A percentile compares a stretch with the other conserved stretches of the same genome.
Evolutionary conservation across 139 green algal genomes (phyloP).

Genomic region (Ettlia oleoabundans): DNA sequence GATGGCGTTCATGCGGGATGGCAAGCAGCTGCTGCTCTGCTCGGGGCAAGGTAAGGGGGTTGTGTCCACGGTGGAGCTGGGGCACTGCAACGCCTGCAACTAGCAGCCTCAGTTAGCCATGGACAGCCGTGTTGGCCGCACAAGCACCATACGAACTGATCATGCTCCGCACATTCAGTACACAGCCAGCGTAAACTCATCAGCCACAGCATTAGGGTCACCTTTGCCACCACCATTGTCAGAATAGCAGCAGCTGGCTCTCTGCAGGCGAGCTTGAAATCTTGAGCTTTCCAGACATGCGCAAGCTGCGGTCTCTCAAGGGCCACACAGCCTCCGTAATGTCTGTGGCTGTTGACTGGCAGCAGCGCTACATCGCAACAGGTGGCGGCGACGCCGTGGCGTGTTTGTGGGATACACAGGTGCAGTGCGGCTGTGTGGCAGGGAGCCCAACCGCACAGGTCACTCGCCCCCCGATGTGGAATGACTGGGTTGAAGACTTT

Average conservation of each 20-base stretch:
- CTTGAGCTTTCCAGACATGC: slow-evolving; percentile 33
- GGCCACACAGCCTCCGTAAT: slow-evolving; percentile 39
- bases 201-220: too few relatives aligned
- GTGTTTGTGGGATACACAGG: slow-evolving; percentile 41
- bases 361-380: slow-evolving; percentile 38
- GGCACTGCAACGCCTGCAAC: not conserved
- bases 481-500: too few relatives aligned
- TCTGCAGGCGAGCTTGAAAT: slow-evolving; percentile 33
- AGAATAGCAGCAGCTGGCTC: too few relatives aligned
- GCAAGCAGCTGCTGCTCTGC: slow-evolving; percentile 18
- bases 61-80: not conserved
- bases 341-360: slow-evolving; percentile 27
- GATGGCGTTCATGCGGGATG: slow-evolving; percentile 18
- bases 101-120: too few relatives aligned
- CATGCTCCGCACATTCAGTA: too few relatives aligned
- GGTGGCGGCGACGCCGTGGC: slow-evolving; percentile 41
- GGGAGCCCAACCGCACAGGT: not conserved
- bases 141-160: too few relatives aligned
- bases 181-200: too few relatives aligned
- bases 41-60: slow-evolving; percentile 12
- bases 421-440: not conserved
- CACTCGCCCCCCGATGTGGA: too few relatives aligned
- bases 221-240: too few relatives aligned
- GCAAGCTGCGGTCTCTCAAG: not conserved
- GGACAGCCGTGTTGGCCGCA: too few relatives aligned